Percentiles rank a stretch among this genome's conserved stretches.
Evolutionary conservation across 129 eudicot genomes (phyloP).

Genomic region (Centaurea solstitialis): DNA sequence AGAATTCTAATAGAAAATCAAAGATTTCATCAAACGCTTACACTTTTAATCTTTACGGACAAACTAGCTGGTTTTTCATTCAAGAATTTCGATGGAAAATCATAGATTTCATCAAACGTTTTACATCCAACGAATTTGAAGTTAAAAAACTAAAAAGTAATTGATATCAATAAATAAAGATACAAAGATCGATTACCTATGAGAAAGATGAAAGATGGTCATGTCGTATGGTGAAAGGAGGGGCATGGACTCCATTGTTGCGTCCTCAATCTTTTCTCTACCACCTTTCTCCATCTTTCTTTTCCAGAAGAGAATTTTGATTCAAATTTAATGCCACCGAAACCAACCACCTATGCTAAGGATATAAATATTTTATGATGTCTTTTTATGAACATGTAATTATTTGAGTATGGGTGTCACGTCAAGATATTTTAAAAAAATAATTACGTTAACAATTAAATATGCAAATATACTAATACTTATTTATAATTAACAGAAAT

Average conservation of each 20-base stretch:
- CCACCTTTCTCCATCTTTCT: background rate
- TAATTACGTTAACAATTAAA: no score
- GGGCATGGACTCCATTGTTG: background rate
- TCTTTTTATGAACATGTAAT: background rate
- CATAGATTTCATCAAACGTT: background rate
- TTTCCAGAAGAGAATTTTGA: background rate
- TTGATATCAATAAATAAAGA: background rate
- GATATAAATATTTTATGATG: background rate
- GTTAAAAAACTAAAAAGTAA: background rate
- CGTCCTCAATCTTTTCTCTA: background rate
- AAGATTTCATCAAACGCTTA: background rate
- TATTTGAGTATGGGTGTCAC: no score
- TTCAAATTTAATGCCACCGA: background rate
- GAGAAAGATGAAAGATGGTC: constrained; percentile 23
- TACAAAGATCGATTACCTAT: constrained; percentile 10
- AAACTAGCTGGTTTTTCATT: background rate
- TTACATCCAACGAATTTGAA: background rate
- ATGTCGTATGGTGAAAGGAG: constrained; percentile 28
- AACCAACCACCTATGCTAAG: background rate
- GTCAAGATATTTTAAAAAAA: no score
- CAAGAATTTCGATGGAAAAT: background rate
- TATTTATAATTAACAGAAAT: no score
- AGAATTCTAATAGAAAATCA: background rate
- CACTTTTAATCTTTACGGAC: background rate
- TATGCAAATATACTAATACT: no score